These are phyloP conservation scores for Fusarium bulbicola DNA, from an alignment of 2,329 filamentous ascomycete genomes.

Conservation along the genomic window DNA sequence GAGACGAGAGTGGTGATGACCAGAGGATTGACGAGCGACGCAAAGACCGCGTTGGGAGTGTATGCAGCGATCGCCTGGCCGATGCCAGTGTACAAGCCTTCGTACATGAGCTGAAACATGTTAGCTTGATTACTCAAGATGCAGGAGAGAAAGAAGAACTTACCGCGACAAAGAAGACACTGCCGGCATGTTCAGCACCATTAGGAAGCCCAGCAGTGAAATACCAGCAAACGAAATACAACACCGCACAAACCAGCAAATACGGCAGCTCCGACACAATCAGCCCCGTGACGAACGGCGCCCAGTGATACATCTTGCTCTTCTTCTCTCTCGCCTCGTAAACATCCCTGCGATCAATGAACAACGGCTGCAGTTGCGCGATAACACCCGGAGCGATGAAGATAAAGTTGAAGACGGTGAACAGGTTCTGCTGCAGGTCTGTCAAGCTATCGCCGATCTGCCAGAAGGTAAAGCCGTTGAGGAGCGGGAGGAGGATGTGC, in stretches of 20 bases:
- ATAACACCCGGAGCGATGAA: constrained; percentile 68
- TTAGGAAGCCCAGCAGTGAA: constrained; percentile 62
- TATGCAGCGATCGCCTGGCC: constrained; percentile 71
- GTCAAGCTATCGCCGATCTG: constrained; percentile 61
- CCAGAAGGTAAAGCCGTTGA: constrained; percentile 72
- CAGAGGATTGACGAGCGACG: constrained; percentile 65
- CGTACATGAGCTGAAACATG: constrained; percentile 53
- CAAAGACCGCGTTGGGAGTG: constrained; percentile 68
- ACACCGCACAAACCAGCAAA: constrained; percentile 52
- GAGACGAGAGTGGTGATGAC: constrained; percentile 67
- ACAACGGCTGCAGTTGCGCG: constrained; percentile 56
- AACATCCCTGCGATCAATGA: constrained; percentile 57
- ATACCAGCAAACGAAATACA: constrained; percentile 66
- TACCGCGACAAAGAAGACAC: constrained; percentile 62
- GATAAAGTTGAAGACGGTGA: constrained; percentile 70
- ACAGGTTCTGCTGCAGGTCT: constrained; percentile 64
- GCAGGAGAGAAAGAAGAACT: background rate
- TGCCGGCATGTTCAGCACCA: constrained; percentile 56
- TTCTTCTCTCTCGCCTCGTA: constrained; percentile 61
- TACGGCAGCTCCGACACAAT: constrained; percentile 59
- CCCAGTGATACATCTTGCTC: constrained; percentile 65
- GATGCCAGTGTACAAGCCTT: constrained; percentile 68
- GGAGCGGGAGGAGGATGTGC: constrained; percentile 63
- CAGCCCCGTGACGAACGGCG: constrained; percentile 64
- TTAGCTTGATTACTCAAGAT: background rate